Base-by-base conservation (phyloP, 768 basidiomycete species). In the Lyophyllum atratum region DNA sequence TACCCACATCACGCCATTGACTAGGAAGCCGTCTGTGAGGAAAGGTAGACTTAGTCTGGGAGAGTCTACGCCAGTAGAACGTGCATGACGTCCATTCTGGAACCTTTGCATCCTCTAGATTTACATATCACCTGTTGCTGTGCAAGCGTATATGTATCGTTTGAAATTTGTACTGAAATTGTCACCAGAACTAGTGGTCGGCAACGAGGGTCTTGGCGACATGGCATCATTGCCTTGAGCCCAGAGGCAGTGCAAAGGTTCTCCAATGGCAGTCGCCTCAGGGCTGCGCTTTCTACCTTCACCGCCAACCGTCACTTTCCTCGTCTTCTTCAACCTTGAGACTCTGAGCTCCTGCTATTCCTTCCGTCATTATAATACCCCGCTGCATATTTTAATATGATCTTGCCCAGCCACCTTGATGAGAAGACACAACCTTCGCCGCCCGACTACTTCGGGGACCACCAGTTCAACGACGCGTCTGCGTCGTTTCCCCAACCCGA, bases 21-120 rank as follows among this genome's bases (percentile, higher is more conserved):
- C 90, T 12, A 79, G 85, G 57, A 85, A 84, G 58, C 85, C 86
- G 12, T 89, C 88, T 51, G 69, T 63, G 7, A 73, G 85, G 58
- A 81, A 83, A 68, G 81, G 80, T 43, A 75, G 83, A 58, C 72
- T 73, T 52, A 85, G 83, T 65, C 61, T 78, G 58, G 76, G 78
- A 58, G 76, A 81, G 50, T 69, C 67, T 26, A 75, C 74, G 19
- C 75, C 77, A 34, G 66, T 80, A 55, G 73, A 75, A 10, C 45
- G 47, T 44, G 44, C 39, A 48, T 58, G n/a, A 54, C 47, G 52
- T 53, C 53, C 29, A 59, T 59, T 52, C 53, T 49, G 56, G 45
- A 25, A 55, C 19, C 14, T 40, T 26, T 22, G 14, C 37, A 59
- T 40, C 40, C 33, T 26, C 21, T 59, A 50, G 48, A 59, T 50